Base-by-base conservation (phyloP, 495 filamentous ascomycete genomes). In the Margaritispora aquatica region DNA sequence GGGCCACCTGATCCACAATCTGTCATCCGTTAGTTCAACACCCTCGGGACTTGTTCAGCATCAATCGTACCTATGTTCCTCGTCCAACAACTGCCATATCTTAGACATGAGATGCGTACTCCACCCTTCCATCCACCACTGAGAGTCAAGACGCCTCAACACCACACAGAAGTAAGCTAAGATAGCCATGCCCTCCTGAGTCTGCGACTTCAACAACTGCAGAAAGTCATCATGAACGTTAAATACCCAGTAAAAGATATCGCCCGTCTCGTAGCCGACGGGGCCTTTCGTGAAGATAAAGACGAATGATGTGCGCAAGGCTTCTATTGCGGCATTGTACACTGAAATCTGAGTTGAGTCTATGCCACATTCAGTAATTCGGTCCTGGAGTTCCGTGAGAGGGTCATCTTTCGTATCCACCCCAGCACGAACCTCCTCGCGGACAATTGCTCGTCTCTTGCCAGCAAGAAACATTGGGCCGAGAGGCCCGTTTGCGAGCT, bases 101-200 rank as follows among this genome's bases (percentile, higher is more conserved):
- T 64, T 66, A 21, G 51, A 55, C 11, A 77, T 68, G 13, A 75
- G 54, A 51, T 74, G 73, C 38, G 67, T 48, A 17, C 70, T 70
- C 63, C 70, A 76, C 1, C 71, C 75, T 64, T 73, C 66, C 36
- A 73, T 64, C 74, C 75, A 78, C 75, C 75, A 78, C 1, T 63
- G 57, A 47, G 63, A 66, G 27, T 77, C 73, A 21, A 77, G 24
- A 7, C 67, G 56, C 48, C 69, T 63, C 4, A 72, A 57, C 26
- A 75, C 46, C 26, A 73, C 74, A 60, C 73, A 74, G 51, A 71
- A 75, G 54, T 73, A 74, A 1, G 70, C 66, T 44, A 78, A 67
- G 0, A 78, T 70, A 29, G 68, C 69, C 50, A 78, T 59, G 15
- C 71, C 64, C 50, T 74, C 69, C 20, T 69, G 74, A 2, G 67